A percentile compares a stretch with the other conserved stretches of the same genome.
These are phyloP conservation scores for Lepiota brunneoincarnata DNA, from an alignment of 768 basidiomycete species.

Conservation along the genomic window DNA sequence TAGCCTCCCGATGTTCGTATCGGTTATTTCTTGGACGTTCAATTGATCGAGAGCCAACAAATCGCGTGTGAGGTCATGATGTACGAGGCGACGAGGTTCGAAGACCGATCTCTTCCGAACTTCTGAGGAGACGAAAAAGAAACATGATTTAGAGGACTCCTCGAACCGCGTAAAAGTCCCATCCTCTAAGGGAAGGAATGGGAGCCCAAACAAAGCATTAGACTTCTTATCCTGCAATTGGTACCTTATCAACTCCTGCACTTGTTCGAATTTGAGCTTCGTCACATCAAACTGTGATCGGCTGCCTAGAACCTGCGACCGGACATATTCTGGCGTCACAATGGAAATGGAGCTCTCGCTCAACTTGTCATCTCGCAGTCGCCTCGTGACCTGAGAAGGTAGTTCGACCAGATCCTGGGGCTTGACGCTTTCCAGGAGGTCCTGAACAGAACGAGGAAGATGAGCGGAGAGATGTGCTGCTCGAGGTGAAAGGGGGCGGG, in stretches of 20 bases:
- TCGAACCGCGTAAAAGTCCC: conserved; percentile 27
- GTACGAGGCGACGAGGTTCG: conserved; percentile 12
- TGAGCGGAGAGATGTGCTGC: background rate
- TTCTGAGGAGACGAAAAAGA: conserved; percentile 24
- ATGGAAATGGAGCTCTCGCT: background rate
- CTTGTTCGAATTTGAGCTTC: conserved; percentile 21
- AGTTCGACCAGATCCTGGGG: background rate
- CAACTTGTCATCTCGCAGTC: background rate
- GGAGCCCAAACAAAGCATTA: conserved; percentile 26
- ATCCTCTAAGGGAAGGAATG: conserved; percentile 34
- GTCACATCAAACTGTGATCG: conserved; percentile 5
- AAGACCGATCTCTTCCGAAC: conserved; percentile 19
- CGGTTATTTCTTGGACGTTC: background rate
- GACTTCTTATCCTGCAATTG: conserved; percentile 18
- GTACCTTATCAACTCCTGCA: conserved; percentile 26
- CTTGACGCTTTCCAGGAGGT: background rate
- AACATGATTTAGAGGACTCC: conserved; percentile 17
- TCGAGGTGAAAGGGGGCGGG: background rate
- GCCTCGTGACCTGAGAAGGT: background rate
- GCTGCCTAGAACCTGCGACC: conserved; percentile 2
- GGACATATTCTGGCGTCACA: conserved; percentile 5
- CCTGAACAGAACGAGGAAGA: background rate
- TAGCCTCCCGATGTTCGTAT: background rate
- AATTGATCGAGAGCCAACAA: background rate
- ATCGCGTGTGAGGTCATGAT: background rate